Evolutionary conservation across 352 stramenopile species (phyloP).

Genomic region (Globisporangium acanthophoron): DNA sequence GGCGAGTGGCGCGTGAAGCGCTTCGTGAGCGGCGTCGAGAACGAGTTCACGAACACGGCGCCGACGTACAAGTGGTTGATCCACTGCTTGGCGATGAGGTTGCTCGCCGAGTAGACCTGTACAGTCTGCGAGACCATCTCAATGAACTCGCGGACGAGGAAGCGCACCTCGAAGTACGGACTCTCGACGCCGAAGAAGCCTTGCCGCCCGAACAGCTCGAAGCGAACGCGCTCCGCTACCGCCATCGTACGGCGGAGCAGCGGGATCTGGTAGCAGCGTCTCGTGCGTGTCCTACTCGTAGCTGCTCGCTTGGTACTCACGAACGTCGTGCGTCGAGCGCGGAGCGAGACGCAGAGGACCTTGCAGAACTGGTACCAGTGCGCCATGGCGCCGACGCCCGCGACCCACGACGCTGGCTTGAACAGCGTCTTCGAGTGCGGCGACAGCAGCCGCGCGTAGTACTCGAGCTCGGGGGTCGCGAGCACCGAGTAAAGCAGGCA

Average conservation of each 20-base stretch:
- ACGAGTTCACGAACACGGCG: conserved; percentile 17
- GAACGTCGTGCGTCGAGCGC: not conserved
- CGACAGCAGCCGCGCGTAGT: conserved; percentile 13
- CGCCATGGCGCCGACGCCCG: not conserved
- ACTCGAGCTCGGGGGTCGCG: conserved; percentile 8
- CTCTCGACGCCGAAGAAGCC: conserved; percentile 12
- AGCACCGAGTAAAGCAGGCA: conserved; percentile 9
- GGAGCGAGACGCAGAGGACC: conserved; percentile 4
- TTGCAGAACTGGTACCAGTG: conserved; percentile 9
- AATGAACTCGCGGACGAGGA: conserved; percentile 13
- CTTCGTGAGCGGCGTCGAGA: conserved; percentile 19
- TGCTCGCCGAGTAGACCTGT: conserved; percentile 15
- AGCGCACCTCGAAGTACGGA: conserved; percentile 16
- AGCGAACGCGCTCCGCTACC: not conserved
- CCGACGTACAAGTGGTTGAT: conserved; percentile 22
- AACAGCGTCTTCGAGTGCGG: conserved; percentile 3
- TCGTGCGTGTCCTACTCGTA: not conserved
- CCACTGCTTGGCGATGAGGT: conserved; percentile 8
- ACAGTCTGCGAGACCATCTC: conserved; percentile 22
- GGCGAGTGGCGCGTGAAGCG: conserved; percentile 13
- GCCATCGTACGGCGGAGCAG: not conserved
- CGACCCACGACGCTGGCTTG: not conserved
- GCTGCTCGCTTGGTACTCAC: not conserved
- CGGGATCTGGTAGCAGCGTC: not conserved
- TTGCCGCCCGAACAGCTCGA: not conserved